A percentile compares a stretch with the other conserved stretches of the same genome.
Conservation (phyloP, 2,329 filamentous ascomycete genomes). For the Ambrosiella xylebori region DNA sequence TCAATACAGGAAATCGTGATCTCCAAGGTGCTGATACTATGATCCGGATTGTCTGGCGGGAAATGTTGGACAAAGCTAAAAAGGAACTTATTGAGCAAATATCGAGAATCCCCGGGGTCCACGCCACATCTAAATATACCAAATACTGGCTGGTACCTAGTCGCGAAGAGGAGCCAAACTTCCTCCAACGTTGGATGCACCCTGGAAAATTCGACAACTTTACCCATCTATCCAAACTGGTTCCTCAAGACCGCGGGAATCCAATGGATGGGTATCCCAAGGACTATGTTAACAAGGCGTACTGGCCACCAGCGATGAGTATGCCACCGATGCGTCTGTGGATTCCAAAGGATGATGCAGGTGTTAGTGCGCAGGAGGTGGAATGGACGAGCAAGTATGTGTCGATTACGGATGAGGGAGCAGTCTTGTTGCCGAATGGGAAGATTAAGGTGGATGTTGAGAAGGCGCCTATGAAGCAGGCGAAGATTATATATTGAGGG, state of each 20-base stretch:
- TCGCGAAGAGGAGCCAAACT: slow-evolving; percentile 23
- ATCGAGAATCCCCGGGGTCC: slow-evolving; percentile 15
- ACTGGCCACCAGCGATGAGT: slow-evolving; percentile 53
- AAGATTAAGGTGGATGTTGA: slow-evolving; percentile 22
- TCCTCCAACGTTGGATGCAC: slow-evolving; percentile 53
- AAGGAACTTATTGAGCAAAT: slow-evolving; percentile 15
- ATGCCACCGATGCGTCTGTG: slow-evolving; percentile 48
- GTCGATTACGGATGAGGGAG: slow-evolving; percentile 55
- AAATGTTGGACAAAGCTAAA: slow-evolving; percentile 18
- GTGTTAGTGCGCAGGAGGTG: slow-evolving; percentile 56
- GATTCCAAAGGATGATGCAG: slow-evolving; percentile 55
- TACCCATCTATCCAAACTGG: slow-evolving; percentile 26
- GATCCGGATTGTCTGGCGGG: slow-evolving; percentile 16
- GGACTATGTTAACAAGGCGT: slow-evolving; percentile 46
- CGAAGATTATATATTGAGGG: slow-evolving; percentile 23
- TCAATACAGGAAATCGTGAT: slow-evolving; percentile 18
- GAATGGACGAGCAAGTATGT: slow-evolving; percentile 48
- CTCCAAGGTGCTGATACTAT: slow-evolving; percentile 24
- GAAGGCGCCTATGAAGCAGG: slow-evolving; percentile 22
- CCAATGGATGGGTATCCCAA: slow-evolving; percentile 28
- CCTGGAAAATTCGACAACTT: slow-evolving; percentile 67
- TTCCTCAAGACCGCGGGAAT: slow-evolving; percentile 15
- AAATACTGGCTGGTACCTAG: slow-evolving; percentile 17
- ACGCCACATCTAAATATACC: slow-evolving; percentile 16
- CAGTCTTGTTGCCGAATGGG: slow-evolving; percentile 36